Percentiles rank a stretch among this genome's conserved stretches.
Evolutionary conservation across 2,329 filamentous ascomycete species (phyloP).

Genomic region (Fusarium sp.): DNA sequence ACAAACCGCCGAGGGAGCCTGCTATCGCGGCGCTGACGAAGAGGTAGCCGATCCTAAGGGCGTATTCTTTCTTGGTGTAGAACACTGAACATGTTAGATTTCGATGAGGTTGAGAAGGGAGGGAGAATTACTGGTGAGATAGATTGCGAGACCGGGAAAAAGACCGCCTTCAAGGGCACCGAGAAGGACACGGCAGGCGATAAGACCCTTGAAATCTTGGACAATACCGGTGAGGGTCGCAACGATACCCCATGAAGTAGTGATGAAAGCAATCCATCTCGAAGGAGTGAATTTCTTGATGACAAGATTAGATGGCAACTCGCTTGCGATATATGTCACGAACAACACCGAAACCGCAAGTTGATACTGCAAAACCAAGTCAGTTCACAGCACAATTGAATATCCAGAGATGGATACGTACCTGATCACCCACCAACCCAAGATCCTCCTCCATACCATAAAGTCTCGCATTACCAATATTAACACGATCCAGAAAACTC

Average conservation of each 20-base stretch:
- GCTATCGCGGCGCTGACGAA: constrained; percentile 44
- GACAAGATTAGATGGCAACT: constrained; percentile 57
- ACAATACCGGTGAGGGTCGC: constrained; percentile 61
- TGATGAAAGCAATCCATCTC: constrained; percentile 44
- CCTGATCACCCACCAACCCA: constrained; percentile 59
- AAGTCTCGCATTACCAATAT: constrained; percentile 69
- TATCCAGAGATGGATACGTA: neutral
- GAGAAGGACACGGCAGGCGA: constrained; percentile 58
- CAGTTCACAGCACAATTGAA: no score
- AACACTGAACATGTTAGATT: constrained; percentile 21
- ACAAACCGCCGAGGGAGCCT: constrained; percentile 42
- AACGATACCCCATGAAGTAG: constrained; percentile 56
- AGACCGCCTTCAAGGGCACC: constrained; percentile 60
- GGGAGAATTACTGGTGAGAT: constrained; percentile 37
- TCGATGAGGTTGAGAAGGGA: accelerated
- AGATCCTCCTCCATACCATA: constrained; percentile 72
- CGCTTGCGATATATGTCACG: constrained; percentile 53
- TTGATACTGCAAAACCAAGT: constrained; percentile 61
- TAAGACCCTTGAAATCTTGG: constrained; percentile 46
- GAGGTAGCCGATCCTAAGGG: constrained; percentile 42
- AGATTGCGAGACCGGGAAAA: constrained; percentile 53
- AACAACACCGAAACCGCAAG: constrained; percentile 49
- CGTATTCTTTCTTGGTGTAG: constrained; percentile 44
- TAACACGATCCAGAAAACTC: constrained; percentile 48
- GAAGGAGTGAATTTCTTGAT: constrained; percentile 54